Base-by-base conservation (phyloP, 129 eudicot genomes). In the Silybum marianum region DNA sequence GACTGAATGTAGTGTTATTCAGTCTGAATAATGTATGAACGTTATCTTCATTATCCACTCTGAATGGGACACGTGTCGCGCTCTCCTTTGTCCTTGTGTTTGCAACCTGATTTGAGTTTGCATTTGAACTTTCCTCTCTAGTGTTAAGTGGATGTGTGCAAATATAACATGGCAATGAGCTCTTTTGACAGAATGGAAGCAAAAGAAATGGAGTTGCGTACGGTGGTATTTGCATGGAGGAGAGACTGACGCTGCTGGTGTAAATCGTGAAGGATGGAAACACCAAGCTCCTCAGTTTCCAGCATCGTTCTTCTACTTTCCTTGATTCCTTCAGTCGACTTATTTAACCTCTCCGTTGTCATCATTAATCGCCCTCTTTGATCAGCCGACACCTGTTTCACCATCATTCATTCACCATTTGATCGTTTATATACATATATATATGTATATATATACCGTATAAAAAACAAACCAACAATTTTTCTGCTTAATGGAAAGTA, bases 201-300 rank as follows among this genome's bases (percentile, higher is more conserved):
- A 48, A 11, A 75, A 62, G 21, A 67, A 21, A 65, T 13, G 3
- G 38, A 18, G 54, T 18, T 22, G 74, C 73, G 6, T 87, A 89
- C 93, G 16, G 90, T 87, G 68, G 69, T 77, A 75, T 89, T 84
- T 3, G 93, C 90, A 60, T 84, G 90, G 36, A 89, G 70, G 36
- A 89, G 90, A 13, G 93, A 79, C 68, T 89, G 93, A 7, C 93
- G 87, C 72, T 89, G 93, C 78, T 82, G 89, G 74, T 89, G 93
- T 54, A 89, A 44, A 85, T 89, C 93, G 70, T 89, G 90, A 77
- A 89, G 89, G 51, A 89, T 84, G 3, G 93, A 89, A 70, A 89
- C 93, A 14, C 93, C 93, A 76, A 89, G 88, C 60, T 87, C 93
- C 65, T 89, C 93, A 19, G 93, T 89, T 73, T 89, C 89, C 69